phyloP scores from a whole-genome alignment of 139 green algal species.

The Picochlorum sp. region DNA sequence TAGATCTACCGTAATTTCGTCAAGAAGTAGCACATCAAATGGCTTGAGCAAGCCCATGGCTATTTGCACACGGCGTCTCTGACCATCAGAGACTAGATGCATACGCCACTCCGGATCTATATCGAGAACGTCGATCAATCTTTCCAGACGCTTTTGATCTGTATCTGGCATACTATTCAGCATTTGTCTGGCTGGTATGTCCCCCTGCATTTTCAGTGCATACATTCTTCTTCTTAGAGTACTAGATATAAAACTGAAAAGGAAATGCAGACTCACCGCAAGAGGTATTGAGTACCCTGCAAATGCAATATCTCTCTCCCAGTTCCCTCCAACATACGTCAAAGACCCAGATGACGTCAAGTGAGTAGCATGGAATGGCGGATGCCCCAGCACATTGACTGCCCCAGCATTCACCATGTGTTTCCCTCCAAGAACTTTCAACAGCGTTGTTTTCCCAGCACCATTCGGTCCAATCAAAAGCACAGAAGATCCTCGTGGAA shows the following conservation, averaged over 20 bases:
- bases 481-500: slow-evolving; percentile 49
- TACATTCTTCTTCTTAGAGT: neutral
- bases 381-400: slow-evolving; percentile 63
- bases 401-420: slow-evolving; percentile 67
- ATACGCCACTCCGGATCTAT: slow-evolving; percentile 76
- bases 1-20: slow-evolving; percentile 94
- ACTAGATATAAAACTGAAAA: slow-evolving; percentile 19
- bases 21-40: slow-evolving; percentile 79
- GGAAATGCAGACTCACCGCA: slow-evolving; percentile 50
- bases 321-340: slow-evolving; percentile 88
- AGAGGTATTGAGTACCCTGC: slow-evolving; percentile 51
- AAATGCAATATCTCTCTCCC: slow-evolving; percentile 88
- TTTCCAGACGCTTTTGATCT: slow-evolving; percentile 40
- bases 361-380: slow-evolving; percentile 85
- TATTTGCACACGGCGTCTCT: slow-evolving; percentile 85
- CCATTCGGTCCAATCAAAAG: slow-evolving; percentile 81
- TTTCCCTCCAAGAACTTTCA: slow-evolving; percentile 81
- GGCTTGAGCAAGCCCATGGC: slow-evolving; percentile 73
- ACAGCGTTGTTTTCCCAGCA: slow-evolving; percentile 76
- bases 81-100: slow-evolving; percentile 78
- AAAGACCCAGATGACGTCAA: slow-evolving; percentile 72
- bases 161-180: slow-evolving; percentile 64
- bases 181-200: slow-evolving; percentile 84
- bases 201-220: slow-evolving; percentile 9
- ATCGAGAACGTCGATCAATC: slow-evolving; percentile 72